Base-by-base conservation (phyloP, 2,329 filamentous ascomycete species). In the Trichoderma citrinoviride region DNA sequence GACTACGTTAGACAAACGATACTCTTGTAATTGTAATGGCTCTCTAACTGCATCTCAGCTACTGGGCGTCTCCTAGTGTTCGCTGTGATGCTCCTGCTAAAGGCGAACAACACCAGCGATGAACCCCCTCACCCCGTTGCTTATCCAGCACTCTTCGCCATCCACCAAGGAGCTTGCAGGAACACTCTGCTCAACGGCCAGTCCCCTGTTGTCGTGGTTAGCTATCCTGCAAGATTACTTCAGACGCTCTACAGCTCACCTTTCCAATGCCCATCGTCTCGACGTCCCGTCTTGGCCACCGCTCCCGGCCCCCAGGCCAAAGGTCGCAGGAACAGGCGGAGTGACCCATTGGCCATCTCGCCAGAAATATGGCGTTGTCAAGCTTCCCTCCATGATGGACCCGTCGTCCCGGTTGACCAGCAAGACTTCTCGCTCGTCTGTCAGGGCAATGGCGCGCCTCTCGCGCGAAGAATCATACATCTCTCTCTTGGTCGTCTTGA, bases 111-210 rank as follows among this genome's bases (percentile, higher is more conserved):
- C 78, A 0, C 83, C 85, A 65, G 75, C 79, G 14, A 88, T 80
- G 69, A 96, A 97, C 0, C 94, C 94, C 68, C 90, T 85, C 1
- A 94, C 90, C 0, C 91, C 93, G 75, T 94, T 97, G 75, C 93
- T 97, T 61, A 97, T 78, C 90, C 92, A 96, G 67, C 93, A 90
- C 61, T 88, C 83, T 75, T 97, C 93, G 1, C 89, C 91, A 68
- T 91, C 82, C 3, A 81, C 73, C 14, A 97, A 75, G 7, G 87
- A 87, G 14, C 82, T 78, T 2, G 80, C 80, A n/a, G 75, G 75
- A 17, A 97, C 80, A 3, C 79, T 76, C 67, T 87, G 84, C 72
- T 96, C 90, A 33, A 83, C 80, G 61, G 85, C 93, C 50, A 95
- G 78, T 0, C 77, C 79, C 65, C 83, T 85, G 46, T 29, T 40